Evolutionary conservation across 2,329 filamentous ascomycete genomes (phyloP).

Genomic region (Penicillium sp.): DNA sequence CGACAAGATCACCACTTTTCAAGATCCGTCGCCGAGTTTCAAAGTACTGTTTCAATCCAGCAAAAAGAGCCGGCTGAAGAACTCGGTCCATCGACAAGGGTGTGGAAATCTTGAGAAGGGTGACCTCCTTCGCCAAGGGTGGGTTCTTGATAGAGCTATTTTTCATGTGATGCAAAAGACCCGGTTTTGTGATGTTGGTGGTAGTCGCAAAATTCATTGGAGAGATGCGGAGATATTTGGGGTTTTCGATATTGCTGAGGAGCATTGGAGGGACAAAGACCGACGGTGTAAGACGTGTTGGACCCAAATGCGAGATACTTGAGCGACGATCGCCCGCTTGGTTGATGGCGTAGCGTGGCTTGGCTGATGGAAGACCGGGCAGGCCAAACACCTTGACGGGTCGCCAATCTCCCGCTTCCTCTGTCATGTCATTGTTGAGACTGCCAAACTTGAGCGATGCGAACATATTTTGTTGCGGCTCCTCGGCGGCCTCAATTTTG

Average conservation of each 20-base stretch:
- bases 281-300: constrained; percentile 48
- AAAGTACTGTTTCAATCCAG: constrained; percentile 83
- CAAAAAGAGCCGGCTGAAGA: constrained; percentile 78
- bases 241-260: constrained; percentile 74
- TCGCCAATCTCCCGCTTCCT: constrained; percentile 68
- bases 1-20: constrained; percentile 80
- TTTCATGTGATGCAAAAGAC: constrained; percentile 49
- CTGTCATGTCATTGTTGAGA: constrained; percentile 40
- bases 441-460: constrained; percentile 58
- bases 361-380: constrained; percentile 56
- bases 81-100: constrained; percentile 80
- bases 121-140: constrained; percentile 69
- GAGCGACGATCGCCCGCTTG: constrained; percentile 45
- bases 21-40: constrained; percentile 75
- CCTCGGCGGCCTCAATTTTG: constrained; percentile 68
- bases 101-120: constrained; percentile 79
- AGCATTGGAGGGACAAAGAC: constrained; percentile 81
- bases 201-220: constrained; percentile 41
- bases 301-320: constrained; percentile 48
- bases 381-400: constrained; percentile 84
- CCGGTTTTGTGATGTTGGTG: constrained; percentile 48
- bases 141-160: constrained; percentile 45
- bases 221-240: constrained; percentile 72
- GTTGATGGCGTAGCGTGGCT: constrained; percentile 52
- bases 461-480: constrained; percentile 54